phyloP scores from a whole-genome alignment of 495 filamentous ascomycete species.

The Podospora conica region DNA sequence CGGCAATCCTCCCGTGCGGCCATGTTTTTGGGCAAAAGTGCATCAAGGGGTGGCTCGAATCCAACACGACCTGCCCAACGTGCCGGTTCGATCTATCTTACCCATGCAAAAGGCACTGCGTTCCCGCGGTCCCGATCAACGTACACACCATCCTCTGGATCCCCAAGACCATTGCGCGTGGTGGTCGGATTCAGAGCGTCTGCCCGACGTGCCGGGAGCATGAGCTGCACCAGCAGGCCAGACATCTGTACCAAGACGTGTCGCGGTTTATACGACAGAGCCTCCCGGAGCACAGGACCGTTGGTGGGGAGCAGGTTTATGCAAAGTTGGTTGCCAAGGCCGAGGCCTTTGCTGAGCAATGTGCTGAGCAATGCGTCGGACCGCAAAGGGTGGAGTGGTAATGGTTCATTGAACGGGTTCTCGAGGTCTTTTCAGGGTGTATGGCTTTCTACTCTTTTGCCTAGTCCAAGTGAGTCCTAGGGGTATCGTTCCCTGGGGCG shows the following conservation, averaged over 20 bases:
- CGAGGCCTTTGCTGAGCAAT: background rate
- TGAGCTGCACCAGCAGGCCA: background rate
- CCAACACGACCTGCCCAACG: conserved; percentile 8
- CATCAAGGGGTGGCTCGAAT: conserved; percentile 1
- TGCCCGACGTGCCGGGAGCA: background rate
- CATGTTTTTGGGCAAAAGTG: conserved; percentile 16
- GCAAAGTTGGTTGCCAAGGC: background rate
- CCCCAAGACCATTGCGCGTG: conserved; percentile 2
- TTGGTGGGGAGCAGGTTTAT: background rate
- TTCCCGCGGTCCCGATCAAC: background rate
- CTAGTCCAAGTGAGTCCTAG: background rate
- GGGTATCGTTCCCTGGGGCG: background rate
- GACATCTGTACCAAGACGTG: no score
- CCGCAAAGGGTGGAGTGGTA: background rate
- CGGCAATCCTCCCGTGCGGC: conserved; percentile 16
- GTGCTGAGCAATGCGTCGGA: background rate
- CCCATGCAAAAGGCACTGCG: conserved; percentile 3
- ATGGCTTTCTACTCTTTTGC: no score
- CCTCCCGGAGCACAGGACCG: background rate
- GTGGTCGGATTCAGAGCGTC: conserved; percentile 1
- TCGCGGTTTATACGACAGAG: no score
- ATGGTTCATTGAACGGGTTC: background rate
- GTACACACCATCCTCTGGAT: background rate
- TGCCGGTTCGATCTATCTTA: conserved; percentile 12
- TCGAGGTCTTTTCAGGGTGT: background rate